Evolutionary conservation across 805 yeast genomes (phyloP), one percentile per base, ranked within the genome.

Genomic region (Kazachstania bromeliacearum): DNA sequence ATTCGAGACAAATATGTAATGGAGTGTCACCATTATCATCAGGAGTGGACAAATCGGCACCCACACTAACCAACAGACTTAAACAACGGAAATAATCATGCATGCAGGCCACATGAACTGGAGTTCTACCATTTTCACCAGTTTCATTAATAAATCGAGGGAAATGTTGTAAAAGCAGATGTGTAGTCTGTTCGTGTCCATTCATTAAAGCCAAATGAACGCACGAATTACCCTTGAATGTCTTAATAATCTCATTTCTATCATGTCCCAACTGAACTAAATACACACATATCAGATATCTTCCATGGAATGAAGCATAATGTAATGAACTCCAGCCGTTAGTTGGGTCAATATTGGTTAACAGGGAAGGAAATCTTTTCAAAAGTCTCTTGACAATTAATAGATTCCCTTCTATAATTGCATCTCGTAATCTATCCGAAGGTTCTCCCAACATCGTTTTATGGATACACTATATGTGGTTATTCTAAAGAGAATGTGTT

Each of bases 321-420:
- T 85, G 95, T 32, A 85, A 62, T 26, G 81, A 77, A 12, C 82
- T 68, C 95, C 95, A 85, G 2, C 95, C 95, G 50, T 78, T 75
- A 16, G 52, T 21, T 4, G 85, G 72, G 51, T 85, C 82, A 17
- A 76, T 64, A 51, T 83, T 80, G 41, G 76, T 77, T 43, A 85
- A 55, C 27, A 83, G 64, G 22, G 75, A 78, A 0, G 94, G 92
- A 45, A 68, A 79, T 26, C 85, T 66, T 36, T 70, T 65, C n/a
- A 85, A 57, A 5, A 85, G 62, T 18, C 89, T 69, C 44, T 71
- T 67, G 13, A 77, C 85, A 10, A 79, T 76, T 24, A 73, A 64
- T 15, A 73, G 62, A 41, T 79, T 77, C 35, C 85, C 87, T 24
- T 67, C 66, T 4, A 67, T 61, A 16, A 85, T 68, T 2, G 92